A percentile compares a stretch with the other conserved stretches of the same genome.
phyloP scores from a whole-genome alignment of 768 basidiomycete species.

The Naganishia antarctica region DNA sequence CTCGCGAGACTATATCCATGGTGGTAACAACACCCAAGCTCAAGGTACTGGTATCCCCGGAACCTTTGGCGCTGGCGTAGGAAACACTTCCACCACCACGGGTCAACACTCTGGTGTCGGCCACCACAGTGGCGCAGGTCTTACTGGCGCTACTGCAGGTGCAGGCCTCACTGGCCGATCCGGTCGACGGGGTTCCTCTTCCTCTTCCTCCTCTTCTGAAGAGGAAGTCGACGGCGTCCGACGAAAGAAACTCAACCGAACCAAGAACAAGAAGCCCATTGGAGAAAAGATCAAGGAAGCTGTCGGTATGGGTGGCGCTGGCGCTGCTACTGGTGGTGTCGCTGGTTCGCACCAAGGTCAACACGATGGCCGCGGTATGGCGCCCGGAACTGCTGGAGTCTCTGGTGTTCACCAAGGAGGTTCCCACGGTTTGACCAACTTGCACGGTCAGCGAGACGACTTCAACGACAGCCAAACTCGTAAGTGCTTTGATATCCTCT shows the following conservation, averaged over 20 bases:
- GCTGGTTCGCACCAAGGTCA: not conserved
- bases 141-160: not conserved
- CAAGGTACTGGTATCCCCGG: too few relatives aligned
- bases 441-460: conserved; percentile 18
- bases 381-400: not conserved
- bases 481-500: too few relatives aligned
- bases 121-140: not conserved
- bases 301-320: conserved; percentile 15
- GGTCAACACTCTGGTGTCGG: not conserved
- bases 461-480: conserved; percentile 19
- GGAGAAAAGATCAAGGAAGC: conserved; percentile 13
- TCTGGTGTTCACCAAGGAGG: not conserved
- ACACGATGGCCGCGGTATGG: not conserved
- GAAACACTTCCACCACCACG: not conserved
- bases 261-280: conserved; percentile 10
- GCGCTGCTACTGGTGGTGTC: conserved; percentile 1
- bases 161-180: conserved; percentile 11
- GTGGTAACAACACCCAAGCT: not conserved
- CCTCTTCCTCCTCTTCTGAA: conserved; percentile 14
- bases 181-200: conserved; percentile 10
- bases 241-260: conserved; percentile 11
- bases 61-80: conserved; percentile 12
- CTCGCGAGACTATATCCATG: conserved; percentile 17
- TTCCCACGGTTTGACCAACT: not conserved
- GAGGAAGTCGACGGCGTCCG: conserved; percentile 11